Evolutionary conservation across 495 filamentous ascomycete species (phyloP).

Genomic region (Emericellopsis terricola): DNA sequence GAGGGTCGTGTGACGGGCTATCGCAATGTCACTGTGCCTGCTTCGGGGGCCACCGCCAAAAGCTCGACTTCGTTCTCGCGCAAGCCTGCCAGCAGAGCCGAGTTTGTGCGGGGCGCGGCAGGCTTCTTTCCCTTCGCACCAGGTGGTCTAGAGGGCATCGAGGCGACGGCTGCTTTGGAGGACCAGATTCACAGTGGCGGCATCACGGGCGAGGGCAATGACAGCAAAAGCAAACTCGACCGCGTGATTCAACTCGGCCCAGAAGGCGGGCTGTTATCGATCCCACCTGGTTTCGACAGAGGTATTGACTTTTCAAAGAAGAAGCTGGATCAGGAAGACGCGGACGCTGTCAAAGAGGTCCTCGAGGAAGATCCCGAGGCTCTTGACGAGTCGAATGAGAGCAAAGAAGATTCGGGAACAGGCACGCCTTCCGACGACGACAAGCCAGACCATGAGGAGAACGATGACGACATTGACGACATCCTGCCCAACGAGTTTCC

Average conservation of each 20-base stretch:
- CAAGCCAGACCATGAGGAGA: conserved; percentile 24
- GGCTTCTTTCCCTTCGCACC: conserved; percentile 95
- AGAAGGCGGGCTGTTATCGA: conserved; percentile 62
- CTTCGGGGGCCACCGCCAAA: conserved; percentile 80
- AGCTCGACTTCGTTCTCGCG: conserved; percentile 84
- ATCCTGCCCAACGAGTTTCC: conserved; percentile 89
- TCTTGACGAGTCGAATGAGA: conserved; percentile 19
- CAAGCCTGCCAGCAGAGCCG: conserved; percentile 72
- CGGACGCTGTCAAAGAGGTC: conserved; percentile 51
- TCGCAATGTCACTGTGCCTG: conserved; percentile 83
- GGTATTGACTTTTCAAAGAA: conserved; percentile 59
- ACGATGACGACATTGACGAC: conserved; percentile 71
- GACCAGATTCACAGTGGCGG: conserved; percentile 33
- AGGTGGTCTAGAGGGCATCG: conserved; percentile 76
- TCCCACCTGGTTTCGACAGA: conserved; percentile 66
- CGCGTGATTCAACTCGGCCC: conserved; percentile 64
- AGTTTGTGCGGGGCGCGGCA: conserved; percentile 88
- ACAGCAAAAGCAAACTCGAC: conserved; percentile 39
- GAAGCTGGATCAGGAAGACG: conserved; percentile 32
- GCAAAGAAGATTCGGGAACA: conserved; percentile 11
- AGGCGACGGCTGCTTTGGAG: conserved; percentile 60
- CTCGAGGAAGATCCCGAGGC: conserved; percentile 51
- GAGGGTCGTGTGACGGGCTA: conserved; percentile 91
- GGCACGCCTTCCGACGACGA: conserved; percentile 10
- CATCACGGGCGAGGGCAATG: conserved; percentile 12